These are phyloP conservation scores for Stephania yunnanensis DNA, from an alignment of 164 flowering plant species.

Conservation along the genomic window DNA sequence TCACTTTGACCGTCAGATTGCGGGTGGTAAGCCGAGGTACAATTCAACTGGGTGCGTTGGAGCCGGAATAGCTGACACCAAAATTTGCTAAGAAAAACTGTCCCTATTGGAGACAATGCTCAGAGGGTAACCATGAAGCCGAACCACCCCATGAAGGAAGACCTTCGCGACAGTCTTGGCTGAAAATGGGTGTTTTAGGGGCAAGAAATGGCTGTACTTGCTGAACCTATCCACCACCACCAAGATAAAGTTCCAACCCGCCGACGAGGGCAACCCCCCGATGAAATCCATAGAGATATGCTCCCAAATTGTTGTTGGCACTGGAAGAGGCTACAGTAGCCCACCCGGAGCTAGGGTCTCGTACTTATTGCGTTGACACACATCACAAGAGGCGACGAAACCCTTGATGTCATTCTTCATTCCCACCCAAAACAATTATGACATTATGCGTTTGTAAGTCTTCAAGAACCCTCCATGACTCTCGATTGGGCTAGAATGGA, in stretches of 20 bases:
- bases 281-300: constrained; percentile 9
- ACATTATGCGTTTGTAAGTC: not conserved
- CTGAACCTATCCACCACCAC: not conserved
- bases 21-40: constrained; percentile 1
- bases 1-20: not conserved
- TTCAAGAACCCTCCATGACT: not conserved
- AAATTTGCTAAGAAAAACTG: not conserved
- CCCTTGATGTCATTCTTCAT: not conserved
- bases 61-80: not conserved
- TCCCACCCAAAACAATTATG: not conserved
- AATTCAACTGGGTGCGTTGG: not conserved
- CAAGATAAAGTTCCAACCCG: not conserved
- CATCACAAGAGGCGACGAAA: not conserved
- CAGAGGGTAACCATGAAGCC: not conserved
- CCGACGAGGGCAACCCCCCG: not conserved
- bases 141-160: not conserved
- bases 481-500: not conserved
- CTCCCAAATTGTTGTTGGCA: not conserved
- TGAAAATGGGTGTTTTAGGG: not conserved
- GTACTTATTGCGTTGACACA: not conserved
- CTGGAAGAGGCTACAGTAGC: not conserved
- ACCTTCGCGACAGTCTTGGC: not conserved
- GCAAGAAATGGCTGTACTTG: not conserved
- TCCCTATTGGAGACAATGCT: not conserved
- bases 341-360: not conserved